These are phyloP conservation scores for Endocalyx cinctus DNA, from an alignment of 2,329 filamentous ascomycete genomes.

Conservation along the genomic window DNA sequence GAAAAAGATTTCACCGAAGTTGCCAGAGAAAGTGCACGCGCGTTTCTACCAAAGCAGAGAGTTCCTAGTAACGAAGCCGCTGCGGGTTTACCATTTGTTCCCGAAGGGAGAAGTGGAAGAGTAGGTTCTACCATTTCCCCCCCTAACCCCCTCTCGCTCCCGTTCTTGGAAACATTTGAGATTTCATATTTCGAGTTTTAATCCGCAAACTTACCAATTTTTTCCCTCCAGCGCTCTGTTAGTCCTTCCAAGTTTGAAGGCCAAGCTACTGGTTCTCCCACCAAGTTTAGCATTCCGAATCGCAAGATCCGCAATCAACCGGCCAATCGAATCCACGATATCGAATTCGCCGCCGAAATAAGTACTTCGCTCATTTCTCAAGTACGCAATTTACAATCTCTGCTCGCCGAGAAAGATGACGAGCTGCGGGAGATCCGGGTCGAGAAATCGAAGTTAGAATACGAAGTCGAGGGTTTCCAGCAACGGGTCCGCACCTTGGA, in stretches of 20 bases:
- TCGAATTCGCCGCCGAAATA: constrained; percentile 97
- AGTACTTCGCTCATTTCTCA: constrained; percentile 92
- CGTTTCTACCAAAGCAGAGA: constrained; percentile 80
- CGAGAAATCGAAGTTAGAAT: constrained; percentile 75
- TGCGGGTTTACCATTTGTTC: constrained; percentile 47
- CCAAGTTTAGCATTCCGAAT: constrained; percentile 82
- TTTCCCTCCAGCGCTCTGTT: constrained; percentile 54
- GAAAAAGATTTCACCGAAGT: constrained; percentile 96
- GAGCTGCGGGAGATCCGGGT: constrained; percentile 68
- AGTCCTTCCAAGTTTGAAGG: constrained; percentile 78
- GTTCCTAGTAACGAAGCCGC: constrained; percentile 64
- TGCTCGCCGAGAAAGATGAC: constrained; percentile 85
- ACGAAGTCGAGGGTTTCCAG: constrained; percentile 73
- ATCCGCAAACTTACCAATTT: constrained; percentile 1
- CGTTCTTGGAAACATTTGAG: too few relatives aligned
- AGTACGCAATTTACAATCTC: constrained; percentile 80
- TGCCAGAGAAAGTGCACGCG: constrained; percentile 81
- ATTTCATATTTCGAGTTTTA: too few relatives aligned
- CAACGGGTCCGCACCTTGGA: constrained; percentile 79
- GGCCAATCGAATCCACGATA: constrained; percentile 83
- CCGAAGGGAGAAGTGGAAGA: constrained; percentile 47
- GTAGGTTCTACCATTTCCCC: constrained; percentile 35
- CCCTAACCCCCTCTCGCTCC: too few relatives aligned
- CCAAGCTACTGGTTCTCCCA: constrained; percentile 79
- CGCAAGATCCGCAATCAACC: constrained; percentile 88